Base-by-base conservation (phyloP, 2,329 filamentous ascomycete genomes). In the Alternaria novae-zelandiae region DNA sequence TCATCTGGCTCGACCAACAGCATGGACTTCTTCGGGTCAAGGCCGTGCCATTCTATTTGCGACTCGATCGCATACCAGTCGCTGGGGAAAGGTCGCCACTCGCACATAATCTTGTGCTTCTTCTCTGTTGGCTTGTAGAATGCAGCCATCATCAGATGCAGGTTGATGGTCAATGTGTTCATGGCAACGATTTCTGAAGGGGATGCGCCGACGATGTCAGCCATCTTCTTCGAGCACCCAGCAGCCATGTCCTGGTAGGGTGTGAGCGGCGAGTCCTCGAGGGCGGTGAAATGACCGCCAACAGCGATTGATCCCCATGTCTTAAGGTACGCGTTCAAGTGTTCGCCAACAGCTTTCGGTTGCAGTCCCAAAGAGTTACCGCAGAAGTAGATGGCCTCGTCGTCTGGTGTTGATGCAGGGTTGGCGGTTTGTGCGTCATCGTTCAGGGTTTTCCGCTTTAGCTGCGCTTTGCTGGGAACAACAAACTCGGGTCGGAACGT, bases 331-430 rank as follows among this genome's bases (percentile, higher is more conserved):
- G 88, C 86, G 36, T 89, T 83, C 66, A 96, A 80, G 67, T 92
- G 88, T n/a, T 85, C 81, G 15, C 86, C 83, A 0, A 90, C 88
- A 6, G 87, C 86, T 66, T 87, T 89, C 26, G 94, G 93, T 78
- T 97, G 94, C 2, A 94, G 87, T 36, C 94, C 94, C 1, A 97
- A 85, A 0, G 93, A 97, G 82, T 97, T 97, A 57, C 94, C 94
- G 70, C 93, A 95, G 66, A 97, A 90, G 79, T 97, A 97, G 60
- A 92, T 90, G 66, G 85, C 86, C 57, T 82, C 80, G 12, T 85
- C 74, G 9, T 78, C 77, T 10, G 72, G 66, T n/a, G 79, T 71
- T 45, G 78, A 78, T 7, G 70, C 73, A 25, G 60, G 49, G 9
- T 68, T 69, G 25, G 71, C 61, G 4, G 74, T 74, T 57, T 66